Evolutionary conservation across 2,329 filamentous ascomycete genomes (phyloP), one percentile per base, ranked within the genome.

Genomic region (Paracoccidioides brasiliensis): DNA sequence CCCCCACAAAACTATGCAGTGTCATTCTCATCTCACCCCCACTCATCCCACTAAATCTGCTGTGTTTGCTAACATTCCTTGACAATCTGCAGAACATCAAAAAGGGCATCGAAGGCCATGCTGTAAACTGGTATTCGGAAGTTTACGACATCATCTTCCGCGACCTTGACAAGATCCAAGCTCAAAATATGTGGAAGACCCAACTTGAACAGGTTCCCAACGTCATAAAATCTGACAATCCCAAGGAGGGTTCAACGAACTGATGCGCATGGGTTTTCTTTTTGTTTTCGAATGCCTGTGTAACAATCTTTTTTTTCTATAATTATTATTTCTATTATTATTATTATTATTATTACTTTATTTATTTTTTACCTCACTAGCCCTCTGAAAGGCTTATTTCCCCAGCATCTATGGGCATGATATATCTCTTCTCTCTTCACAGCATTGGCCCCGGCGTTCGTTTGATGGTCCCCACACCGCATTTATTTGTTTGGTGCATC

Each of bases 71-170:
- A 38, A 49, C 46, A 8, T 37, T 49, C 12, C 12, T 1, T 46
- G 1, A 33, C 30, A 38, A 15, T 12, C 7, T 37, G 6, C 69
- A 98, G 93, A 97, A 97, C 68, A 98, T 98, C 77, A 98, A 97
- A 75, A 82, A 95, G 66, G 90, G 90, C 62, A 88, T 98, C 59
- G 85, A 95, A 72, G 93, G 94, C 65, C 87, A 85, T 63, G 86
- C 93, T 0, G 91, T 91, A 15, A 84, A 81, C 66, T 98, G 93
- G 93, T 98, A 97, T 76, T 80, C 80, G 5, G 90, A 98, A 62
- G 88, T 98, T 52, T 97, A 96, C 69, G 81, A 91, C 60, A 78
- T 95, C 58, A 83, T 97, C 63, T 98, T 98, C 76, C 83, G 88
- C 41, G 77, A 86, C 60, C 72, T 97, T 15, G 87, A 96, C 72